phyloP scores from a whole-genome alignment of 148 eudicot species.

The Persicaria tinctoria region DNA sequence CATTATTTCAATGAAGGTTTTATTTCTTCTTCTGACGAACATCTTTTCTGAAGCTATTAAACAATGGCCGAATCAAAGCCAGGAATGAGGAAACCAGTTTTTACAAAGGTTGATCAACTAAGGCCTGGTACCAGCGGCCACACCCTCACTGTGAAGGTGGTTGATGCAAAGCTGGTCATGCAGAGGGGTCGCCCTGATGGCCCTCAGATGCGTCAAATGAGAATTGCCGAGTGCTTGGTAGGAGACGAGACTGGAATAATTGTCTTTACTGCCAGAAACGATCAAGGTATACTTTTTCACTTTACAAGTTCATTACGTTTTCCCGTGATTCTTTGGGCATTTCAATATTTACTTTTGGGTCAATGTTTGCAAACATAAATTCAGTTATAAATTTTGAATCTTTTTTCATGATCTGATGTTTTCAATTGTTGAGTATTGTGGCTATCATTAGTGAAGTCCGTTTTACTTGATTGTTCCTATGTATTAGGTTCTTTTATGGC shows the following conservation, averaged over 20 bases:
- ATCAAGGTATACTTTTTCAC: conserved; percentile 35
- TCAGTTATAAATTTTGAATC: background rate
- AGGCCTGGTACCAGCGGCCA: conserved; percentile 49
- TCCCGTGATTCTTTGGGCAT: background rate
- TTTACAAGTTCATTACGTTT: background rate
- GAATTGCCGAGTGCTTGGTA: conserved; percentile 50
- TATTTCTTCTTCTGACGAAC: background rate
- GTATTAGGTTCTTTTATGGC: background rate
- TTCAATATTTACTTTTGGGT: background rate
- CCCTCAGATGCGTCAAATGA: conserved; percentile 31
- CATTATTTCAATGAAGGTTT: background rate
- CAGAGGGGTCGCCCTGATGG: conserved; percentile 43
- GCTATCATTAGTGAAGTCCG: background rate
- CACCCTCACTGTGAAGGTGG: conserved; percentile 51
- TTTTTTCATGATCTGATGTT: background rate
- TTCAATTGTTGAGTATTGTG: background rate
- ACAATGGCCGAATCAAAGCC: conserved; percentile 39
- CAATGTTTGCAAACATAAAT: background rate
- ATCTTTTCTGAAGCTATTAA: conserved; percentile 15
- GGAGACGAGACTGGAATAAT: conserved; percentile 65
- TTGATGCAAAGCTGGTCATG: conserved; percentile 33
- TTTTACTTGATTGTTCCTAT: background rate
- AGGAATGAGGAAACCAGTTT: conserved; percentile 55
- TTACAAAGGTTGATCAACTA: conserved; percentile 46
- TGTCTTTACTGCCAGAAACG: conserved; percentile 57